phyloP scores from a whole-genome alignment of 108 stramenopile species.

The Pseudonitzschia delicatissima region DNA sequence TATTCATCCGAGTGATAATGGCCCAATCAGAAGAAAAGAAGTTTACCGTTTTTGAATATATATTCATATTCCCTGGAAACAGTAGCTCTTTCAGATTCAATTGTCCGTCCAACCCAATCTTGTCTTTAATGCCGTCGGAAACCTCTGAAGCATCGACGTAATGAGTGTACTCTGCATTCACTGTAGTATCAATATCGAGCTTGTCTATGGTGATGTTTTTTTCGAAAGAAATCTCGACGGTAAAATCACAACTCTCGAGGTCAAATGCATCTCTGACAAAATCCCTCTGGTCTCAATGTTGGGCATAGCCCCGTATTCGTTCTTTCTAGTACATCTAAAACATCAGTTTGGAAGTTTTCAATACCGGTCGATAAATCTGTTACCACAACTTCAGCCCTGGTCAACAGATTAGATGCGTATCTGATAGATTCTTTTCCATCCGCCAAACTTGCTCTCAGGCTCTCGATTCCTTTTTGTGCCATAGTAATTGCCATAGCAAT shows the following conservation, averaged over 20 bases:
- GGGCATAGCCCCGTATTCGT: slow-evolving; percentile 4
- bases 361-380: neutral
- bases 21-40: neutral
- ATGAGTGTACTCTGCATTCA: neutral
- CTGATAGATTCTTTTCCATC: slow-evolving; percentile 8
- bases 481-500: slow-evolving; percentile 3
- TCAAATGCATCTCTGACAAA: neutral
- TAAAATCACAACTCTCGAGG: slow-evolving; percentile 3
- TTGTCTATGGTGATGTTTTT: neutral
- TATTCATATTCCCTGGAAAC: neutral
- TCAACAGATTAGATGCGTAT: neutral
- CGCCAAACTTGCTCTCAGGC: neutral
- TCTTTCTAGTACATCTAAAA: neutral
- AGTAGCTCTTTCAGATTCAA: slow-evolving; percentile 1
- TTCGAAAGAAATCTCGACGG: neutral
- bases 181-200: neutral
- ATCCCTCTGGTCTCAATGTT: slow-evolving; percentile 1
- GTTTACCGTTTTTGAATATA: neutral
- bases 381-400: neutral
- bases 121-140: neutral
- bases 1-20: neutral
- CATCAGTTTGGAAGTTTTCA: slow-evolving; percentile 1
- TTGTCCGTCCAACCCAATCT: neutral
- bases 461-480: slow-evolving; percentile 8
- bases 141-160: slow-evolving; percentile 1